A percentile compares a stretch with the other conserved stretches of the same genome.
Conservation (phyloP, 169 alveolate genomes). For the Miamiensis avidus region DNA sequence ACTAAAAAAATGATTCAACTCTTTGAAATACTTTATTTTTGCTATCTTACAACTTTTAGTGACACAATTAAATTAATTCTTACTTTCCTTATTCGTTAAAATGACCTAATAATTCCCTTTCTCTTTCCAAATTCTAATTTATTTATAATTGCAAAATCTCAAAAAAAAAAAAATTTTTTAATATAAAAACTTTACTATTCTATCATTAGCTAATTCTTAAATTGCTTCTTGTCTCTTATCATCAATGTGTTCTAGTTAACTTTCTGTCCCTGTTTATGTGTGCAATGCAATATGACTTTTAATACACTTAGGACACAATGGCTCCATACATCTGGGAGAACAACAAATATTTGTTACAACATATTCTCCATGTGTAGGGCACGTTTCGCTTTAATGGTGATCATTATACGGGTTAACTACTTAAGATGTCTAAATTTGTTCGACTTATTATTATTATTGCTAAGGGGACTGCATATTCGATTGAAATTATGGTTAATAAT, state of each 20-base stretch:
- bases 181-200: background rate
- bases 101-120: background rate
- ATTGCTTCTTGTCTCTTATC: conserved; percentile 15
- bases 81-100: background rate
- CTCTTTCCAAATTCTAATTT: background rate
- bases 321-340: conserved; percentile 22
- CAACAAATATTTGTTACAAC: background rate
- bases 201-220: background rate
- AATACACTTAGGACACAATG: conserved; percentile 34
- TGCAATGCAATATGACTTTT: conserved; percentile 20
- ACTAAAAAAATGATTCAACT: too few relatives aligned
- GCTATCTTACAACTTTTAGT: background rate
- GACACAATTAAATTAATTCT: background rate
- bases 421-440: too few relatives aligned
- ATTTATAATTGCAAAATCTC: background rate
- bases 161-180: too few relatives aligned
- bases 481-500: too few relatives aligned
- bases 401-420: background rate
- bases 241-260: conserved; percentile 13
- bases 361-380: background rate
- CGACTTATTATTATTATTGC: too few relatives aligned
- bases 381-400: background rate
- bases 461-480: too few relatives aligned
- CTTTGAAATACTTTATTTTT: too few relatives aligned
- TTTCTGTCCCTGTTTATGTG: background rate